phyloP scores from a whole-genome alignment of 2,329 filamentous ascomycete genomes.

The Colletotrichum sp. region DNA sequence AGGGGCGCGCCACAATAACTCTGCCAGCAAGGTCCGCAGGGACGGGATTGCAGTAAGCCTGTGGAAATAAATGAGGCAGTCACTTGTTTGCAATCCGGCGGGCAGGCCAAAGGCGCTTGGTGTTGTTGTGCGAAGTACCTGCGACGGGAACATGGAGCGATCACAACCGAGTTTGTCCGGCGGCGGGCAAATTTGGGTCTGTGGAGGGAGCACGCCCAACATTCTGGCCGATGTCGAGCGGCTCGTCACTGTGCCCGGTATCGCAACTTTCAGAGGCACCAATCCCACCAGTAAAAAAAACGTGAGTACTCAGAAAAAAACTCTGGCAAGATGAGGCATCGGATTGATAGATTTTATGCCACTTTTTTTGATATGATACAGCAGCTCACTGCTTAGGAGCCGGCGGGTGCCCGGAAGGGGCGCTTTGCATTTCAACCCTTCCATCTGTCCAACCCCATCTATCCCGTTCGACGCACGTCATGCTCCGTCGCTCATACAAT shows the following conservation, averaged over 20 bases:
- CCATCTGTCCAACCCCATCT: background rate
- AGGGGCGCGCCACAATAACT: background rate
- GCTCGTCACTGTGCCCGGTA: background rate
- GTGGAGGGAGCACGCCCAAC: constrained; percentile 18
- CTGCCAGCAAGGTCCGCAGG: background rate
- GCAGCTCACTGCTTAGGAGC: constrained; percentile 11
- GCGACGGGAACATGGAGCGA: constrained; percentile 9
- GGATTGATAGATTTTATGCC: constrained; percentile 19
- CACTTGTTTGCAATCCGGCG: background rate
- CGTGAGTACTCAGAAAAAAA: background rate
- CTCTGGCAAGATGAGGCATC: background rate
- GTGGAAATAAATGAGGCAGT: background rate
- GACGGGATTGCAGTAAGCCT: background rate
- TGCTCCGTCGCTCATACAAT: background rate
- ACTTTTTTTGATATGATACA: constrained; percentile 21
- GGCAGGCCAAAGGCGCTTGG: background rate
- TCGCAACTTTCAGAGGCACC: background rate
- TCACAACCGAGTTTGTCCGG: constrained; percentile 22
- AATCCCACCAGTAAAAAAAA: background rate
- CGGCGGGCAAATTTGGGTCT: constrained; percentile 21
- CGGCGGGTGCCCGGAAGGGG: constrained; percentile 10
- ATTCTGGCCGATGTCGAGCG: background rate
- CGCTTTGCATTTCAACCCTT: background rate
- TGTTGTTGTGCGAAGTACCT: constrained; percentile 3
- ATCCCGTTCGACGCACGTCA: constrained; percentile 2